Evolutionary conservation across 805 yeast species (phyloP).

Genomic region (Nakazawaea molendinolei): DNA sequence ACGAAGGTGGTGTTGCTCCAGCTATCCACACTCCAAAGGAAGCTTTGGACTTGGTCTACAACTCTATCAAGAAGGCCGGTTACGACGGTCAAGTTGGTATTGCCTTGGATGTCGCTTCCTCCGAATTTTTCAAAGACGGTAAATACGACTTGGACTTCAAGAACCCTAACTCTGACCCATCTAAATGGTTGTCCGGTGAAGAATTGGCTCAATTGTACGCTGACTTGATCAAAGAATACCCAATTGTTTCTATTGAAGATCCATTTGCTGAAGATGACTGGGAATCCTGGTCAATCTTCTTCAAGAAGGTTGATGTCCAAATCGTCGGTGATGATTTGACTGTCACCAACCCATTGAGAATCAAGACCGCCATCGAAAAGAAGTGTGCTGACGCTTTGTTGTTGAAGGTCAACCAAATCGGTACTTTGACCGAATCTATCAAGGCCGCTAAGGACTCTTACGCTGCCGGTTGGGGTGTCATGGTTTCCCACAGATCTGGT

Average conservation of each 20-base stretch:
- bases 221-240: slow-evolving; percentile 79
- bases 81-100: slow-evolving; percentile 88
- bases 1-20: slow-evolving; percentile 99
- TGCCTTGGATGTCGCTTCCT: slow-evolving; percentile 95
- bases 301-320: slow-evolving; percentile 68
- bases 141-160: slow-evolving; percentile 97
- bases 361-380: slow-evolving; percentile 92
- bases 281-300: slow-evolving; percentile 95
- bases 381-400: slow-evolving; percentile 92
- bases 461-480: slow-evolving; percentile 98
- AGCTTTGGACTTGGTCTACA: slow-evolving; percentile 91
- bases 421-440: slow-evolving; percentile 93
- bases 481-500: slow-evolving; percentile 99
- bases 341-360: slow-evolving; percentile 95
- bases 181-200: slow-evolving; percentile 87
- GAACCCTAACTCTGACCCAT: slow-evolving; percentile 86
- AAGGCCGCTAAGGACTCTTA: slow-evolving; percentile 94
- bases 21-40: slow-evolving; percentile 91
- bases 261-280: slow-evolving; percentile 99
- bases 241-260: slow-evolving; percentile 97
- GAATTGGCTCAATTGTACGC: slow-evolving; percentile 83
- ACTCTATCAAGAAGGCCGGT: slow-evolving; percentile 89
- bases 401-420: slow-evolving; percentile 98
- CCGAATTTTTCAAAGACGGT: slow-evolving; percentile 96
- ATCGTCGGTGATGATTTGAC: slow-evolving; percentile 98